Base-by-base conservation (phyloP, 2,329 filamentous ascomycete species). In the Trichoderma brevicompactum region DNA sequence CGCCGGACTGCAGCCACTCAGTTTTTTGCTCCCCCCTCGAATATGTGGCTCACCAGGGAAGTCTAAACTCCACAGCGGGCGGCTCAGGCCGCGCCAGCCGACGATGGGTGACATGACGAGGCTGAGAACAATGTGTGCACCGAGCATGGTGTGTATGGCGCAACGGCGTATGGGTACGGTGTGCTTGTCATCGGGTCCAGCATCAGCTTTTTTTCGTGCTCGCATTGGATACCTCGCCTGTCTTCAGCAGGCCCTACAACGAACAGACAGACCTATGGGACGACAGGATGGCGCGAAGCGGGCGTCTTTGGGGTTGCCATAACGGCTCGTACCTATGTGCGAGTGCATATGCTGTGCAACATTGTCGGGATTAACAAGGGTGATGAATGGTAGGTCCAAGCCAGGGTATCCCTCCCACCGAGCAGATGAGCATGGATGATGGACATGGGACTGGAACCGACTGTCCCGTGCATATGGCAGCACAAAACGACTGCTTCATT, bases 21-120 rank as follows among this genome's bases (percentile, higher is more conserved):
- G n/a, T 41, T 34, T 28, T 15, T 15, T 53, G n/a, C 13, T 9
- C 53, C 17, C 13, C 36, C 15, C n/a, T 59, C 32, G 17, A 48
- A 46, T 38, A 28, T 46, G 60, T 28, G 60, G 60, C 60, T 64
- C 43, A 36, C 60, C 32, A 59, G 15, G 41, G 56, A 60, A 60
- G 40, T 40, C 40, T 38, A 59, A 49, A 65, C 64, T 62, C 64
- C 64, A 65, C 64, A 54, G 64, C 64, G 64, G 64, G 64, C 55
- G 64, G 64, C 41, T 62, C 49, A 65, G 44, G 64, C 64, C 64
- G 64, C 64, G 64, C 64, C 64, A 65, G 56, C 55, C 64, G 64
- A 61, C 48, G 56, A 52, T 28, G 13, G 36, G 62, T 46, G 59
- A 54, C 59, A 53, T 54, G 41, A 34, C 58, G 48, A 63, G 59